Evolutionary conservation across 768 basidiomycete species (phyloP), one percentile per base, ranked within the genome.

Genomic region (Pisolithus tinctorius): DNA sequence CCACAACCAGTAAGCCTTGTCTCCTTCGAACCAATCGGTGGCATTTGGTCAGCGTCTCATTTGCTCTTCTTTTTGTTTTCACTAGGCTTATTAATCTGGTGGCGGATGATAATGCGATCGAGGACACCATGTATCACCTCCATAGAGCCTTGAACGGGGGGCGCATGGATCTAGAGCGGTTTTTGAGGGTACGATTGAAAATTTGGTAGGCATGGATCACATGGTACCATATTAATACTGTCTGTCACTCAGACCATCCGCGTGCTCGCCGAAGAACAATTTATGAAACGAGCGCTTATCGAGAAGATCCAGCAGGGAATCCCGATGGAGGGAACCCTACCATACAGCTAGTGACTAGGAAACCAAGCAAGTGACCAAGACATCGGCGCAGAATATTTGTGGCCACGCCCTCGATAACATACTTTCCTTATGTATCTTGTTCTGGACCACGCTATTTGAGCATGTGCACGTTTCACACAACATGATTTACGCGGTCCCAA

Each of bases 21-120:
- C 50, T 43, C 14, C 39, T 4, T 25, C 43, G 30, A 31, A 17
- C 26, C 4, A 36, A 11, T 34, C 31, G 45, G 17, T 8, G 47
- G 46, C 17, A 13, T 31, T 8, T 45, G 40, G 44, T n/a, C 23
- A 37, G 17, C 26, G 38, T 6, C 65, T 69, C 37, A 65, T 57
- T 46, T 49, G 25, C 39, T 17, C 51, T n/a, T 23, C 25, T 39
- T 17, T 40, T 36, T 44, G 29, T 41, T 51, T 42, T 30, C 45
- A 47, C 30, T 63, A 98, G 95, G 70, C 74, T 99, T 23, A 84
- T 97, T 58, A 90, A 97, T 64, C 77, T 98, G 27, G 86, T 97
- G n/a, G 94, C 96, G n/a, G 96, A 99, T 68, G 96, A 98, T 68
- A 93, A 93, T 61, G 93, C 95, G 1, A 93, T 98, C 63, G 95